Base-by-base conservation (phyloP, 805 yeast genomes). In the Candida ponderosae region DNA sequence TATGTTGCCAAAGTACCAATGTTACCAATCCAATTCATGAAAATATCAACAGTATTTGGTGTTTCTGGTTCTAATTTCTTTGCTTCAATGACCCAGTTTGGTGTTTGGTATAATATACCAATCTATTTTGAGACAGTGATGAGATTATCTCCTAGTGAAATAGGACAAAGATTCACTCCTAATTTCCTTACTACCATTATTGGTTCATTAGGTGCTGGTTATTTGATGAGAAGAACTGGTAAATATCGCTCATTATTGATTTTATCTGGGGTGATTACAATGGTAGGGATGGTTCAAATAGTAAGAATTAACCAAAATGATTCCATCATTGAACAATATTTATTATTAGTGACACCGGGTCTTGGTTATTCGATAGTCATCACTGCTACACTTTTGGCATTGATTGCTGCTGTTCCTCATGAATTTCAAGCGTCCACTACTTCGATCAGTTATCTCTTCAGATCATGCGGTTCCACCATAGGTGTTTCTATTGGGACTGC, bases 401-500 rank as follows among this genome's bases (percentile, higher is more conserved):
- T 80, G 62, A 79, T 81, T 44, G 82, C 88, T 2, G 77, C 87
- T 2, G 88, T 78, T 9, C 86, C 87, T 2, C 56, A 66, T 29
- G 74, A 77, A 39, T 71, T 68, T 46, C 89, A 81, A 52, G 81
- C 84, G 2, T 66, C 81, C 20, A 75, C 81, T 1, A 79, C 84
- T 0, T 74, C 84, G 4, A 73, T 79, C 42, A 81, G 76, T 44
- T 79, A 79, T 47, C 72, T 81, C 1, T 78, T 78, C 52, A 66
- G 84, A 54, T 70, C 82, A 8, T 71, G 81, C 15, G 84, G 84
- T 0, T 75, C 84, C 1, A 76, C 83, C 0, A 55, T 77, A 19
- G 85, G 84, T 36, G 78, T 78, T 11, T 65, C 87, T 0, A 54
- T 78, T 32, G 81, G 80, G 0, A 74, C 81, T 5, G 78, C 83